These are phyloP conservation scores for Pseudogymnoascus destructans DNA, from an alignment of 2,329 filamentous ascomycete genomes.

Conservation along the genomic window DNA sequence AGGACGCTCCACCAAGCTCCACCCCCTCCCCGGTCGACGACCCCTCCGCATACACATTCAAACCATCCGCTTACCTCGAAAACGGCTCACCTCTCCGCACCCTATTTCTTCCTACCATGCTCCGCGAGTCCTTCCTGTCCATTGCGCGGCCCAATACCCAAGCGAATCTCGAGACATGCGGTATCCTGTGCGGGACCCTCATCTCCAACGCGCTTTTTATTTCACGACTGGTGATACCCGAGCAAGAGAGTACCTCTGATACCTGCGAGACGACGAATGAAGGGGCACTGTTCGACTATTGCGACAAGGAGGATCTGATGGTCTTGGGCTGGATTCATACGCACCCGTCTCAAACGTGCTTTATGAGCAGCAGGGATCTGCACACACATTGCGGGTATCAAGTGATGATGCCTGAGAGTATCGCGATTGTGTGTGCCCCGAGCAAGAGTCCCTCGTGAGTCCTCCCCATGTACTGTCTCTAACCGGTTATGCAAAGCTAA, in stretches of 20 bases:
- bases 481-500: conserved; percentile 13
- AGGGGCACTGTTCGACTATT: conserved; percentile 74
- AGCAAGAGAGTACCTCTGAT: conserved; percentile 79
- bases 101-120: conserved; percentile 66
- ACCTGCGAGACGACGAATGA: conserved; percentile 93
- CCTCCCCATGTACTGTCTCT: not conserved
- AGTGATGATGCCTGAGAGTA: conserved; percentile 89
- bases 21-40: conserved; percentile 12
- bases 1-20: conserved; percentile 17
- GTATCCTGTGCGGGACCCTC: conserved; percentile 79
- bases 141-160: conserved; percentile 65
- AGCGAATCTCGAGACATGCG: conserved; percentile 82
- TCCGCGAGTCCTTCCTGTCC: conserved; percentile 62
- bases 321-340: conserved; percentile 97
- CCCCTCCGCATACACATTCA: conserved; percentile 52
- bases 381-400: conserved; percentile 94
- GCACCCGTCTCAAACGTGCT: conserved; percentile 91
- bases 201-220: conserved; percentile 93
- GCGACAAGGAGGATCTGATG: conserved; percentile 69
- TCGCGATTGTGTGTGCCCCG: conserved; percentile 92
- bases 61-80: conserved; percentile 76
- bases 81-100: conserved; percentile 77
- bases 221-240: conserved; percentile 74
- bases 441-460: conserved; percentile 62
- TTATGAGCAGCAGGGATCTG: conserved; percentile 88